These are phyloP conservation scores for Suillus decipiens DNA, from an alignment of 768 basidiomycete species.

Conservation along the genomic window DNA sequence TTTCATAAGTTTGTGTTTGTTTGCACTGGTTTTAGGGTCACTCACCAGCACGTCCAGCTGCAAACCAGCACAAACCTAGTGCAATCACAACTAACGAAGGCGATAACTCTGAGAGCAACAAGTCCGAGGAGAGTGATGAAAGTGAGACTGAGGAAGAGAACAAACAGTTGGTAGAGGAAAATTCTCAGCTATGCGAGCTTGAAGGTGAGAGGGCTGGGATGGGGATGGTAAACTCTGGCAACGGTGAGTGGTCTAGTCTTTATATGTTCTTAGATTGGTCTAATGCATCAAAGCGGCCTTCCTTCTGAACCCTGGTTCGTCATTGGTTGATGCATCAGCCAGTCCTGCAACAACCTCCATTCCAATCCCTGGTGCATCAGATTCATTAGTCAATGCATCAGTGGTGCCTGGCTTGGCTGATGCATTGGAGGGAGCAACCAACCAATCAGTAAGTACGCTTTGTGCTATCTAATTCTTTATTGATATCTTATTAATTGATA, in stretches of 20 bases:
- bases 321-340: no score
- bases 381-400: not conserved
- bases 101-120: not conserved
- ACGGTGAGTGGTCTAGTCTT: not conserved
- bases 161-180: not conserved
- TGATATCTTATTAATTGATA: no score
- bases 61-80: not conserved
- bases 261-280: not conserved
- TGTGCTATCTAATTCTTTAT: not conserved
- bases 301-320: no score
- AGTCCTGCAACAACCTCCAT: not conserved
- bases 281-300: not conserved
- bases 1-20: not conserved
- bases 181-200: not conserved
- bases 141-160: not conserved
- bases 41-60: not conserved
- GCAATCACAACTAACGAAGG: not conserved
- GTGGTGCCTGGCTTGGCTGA: no score
- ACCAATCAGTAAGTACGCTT: not conserved
- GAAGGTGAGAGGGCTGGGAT: not conserved
- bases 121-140: not conserved
- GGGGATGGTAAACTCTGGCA: not conserved
- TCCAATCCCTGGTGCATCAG: not conserved
- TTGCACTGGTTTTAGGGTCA: not conserved
- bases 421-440: not conserved